Conservation (phyloP, 2,329 filamentous ascomycete genomes). For the Scytalidium lignicola region DNA sequence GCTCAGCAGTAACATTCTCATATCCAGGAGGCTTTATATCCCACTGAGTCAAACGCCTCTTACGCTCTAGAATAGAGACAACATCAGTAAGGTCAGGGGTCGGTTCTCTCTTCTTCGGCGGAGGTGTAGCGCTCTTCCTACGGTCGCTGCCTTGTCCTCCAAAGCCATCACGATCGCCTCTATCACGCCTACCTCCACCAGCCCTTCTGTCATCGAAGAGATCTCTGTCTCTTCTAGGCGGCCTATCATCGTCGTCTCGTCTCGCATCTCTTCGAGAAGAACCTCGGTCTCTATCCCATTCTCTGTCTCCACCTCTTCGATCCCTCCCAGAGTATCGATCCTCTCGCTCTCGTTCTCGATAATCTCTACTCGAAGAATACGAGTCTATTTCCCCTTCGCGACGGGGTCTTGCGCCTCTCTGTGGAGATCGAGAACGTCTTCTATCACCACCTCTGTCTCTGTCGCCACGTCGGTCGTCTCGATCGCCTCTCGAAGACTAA, state of each 20-base stretch:
- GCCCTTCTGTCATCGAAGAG: slow-evolving; percentile 57
- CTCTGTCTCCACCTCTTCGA: slow-evolving; percentile 59
- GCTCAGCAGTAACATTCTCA: slow-evolving; percentile 95
- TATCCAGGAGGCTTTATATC: slow-evolving; percentile 98
- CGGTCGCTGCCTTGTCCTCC: slow-evolving; percentile 39
- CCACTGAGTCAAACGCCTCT: slow-evolving; percentile 95
- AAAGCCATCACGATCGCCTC: slow-evolving; percentile 36
- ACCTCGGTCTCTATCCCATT: slow-evolving; percentile 70
- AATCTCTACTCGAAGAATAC: slow-evolving; percentile 89
- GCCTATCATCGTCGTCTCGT: slow-evolving; percentile 61
- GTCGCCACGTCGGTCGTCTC: slow-evolving; percentile 35
- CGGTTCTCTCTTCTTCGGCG: slow-evolving; percentile 86
- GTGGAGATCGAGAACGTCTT: slow-evolving; percentile 82
- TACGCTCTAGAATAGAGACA: slow-evolving; percentile 75
- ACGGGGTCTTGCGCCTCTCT: slow-evolving; percentile 60
- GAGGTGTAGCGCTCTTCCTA: slow-evolving; percentile 67
- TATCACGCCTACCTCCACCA: slow-evolving; percentile 37
- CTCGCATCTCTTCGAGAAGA: slow-evolving; percentile 55
- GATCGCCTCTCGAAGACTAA: slow-evolving; percentile 24
- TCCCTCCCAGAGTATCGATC: slow-evolving; percentile 77
- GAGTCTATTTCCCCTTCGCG: slow-evolving; percentile 75
- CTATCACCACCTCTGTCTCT: slow-evolving; percentile 49
- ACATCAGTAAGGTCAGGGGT: slow-evolving; percentile 91
- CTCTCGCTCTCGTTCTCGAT: slow-evolving; percentile 88
- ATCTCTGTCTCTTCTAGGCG: slow-evolving; percentile 51